Base-by-base conservation (phyloP, 345 rosid genomes). In the Melastoma malabathricum region DNA sequence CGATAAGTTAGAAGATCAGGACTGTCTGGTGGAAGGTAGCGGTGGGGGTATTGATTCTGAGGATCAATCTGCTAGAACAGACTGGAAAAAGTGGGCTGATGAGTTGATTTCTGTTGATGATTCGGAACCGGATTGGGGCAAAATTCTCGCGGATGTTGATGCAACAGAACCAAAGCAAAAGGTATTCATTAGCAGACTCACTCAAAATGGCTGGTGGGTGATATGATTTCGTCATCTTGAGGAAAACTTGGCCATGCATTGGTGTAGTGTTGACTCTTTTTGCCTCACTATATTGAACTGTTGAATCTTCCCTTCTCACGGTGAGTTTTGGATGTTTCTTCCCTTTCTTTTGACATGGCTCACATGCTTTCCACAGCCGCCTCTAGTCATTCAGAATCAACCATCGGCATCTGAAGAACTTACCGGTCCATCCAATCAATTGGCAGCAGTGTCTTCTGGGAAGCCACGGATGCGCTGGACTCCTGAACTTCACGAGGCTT, bases 381-480 rank as follows among this genome's bases (percentile, higher is more conserved):
- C 70, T 31, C 68, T 52, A 38, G 38, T 57, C 59, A 66, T 59
- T 69, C 82, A 66, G 53, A 72, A 59, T 50, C 80, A 81, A 54
- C 46, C 60, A 50, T 62, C 50, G 23, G 51, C 58, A 46, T 52
- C 47, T 38, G 63, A 54, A 63, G 85, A 78, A 54, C 58, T 43
- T 31, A 48, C 56, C 55, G 46, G 58, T 43, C 62, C 20, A 56
- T 57, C 72, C 46, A 58, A 48, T 60, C 67, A 72, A 45, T 55
- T 60, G 15, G 51, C 80, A 2, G 25, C 65, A 51, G 67, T 68
- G 56, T 59, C 77, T 22, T 25, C 65, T 50, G 62, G 74, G 34
- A 89, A 79, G 76, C 52, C 83, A 18, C 75, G 97, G 52, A 85
- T 89, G 89, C 93, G 95, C 14, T 89, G 97, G 97, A 89, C 95